Percentiles rank a stretch among this genome's conserved stretches.
Conservation (phyloP, 2,329 filamentous ascomycete genomes). For the Ceratocystis lukuohia region DNA sequence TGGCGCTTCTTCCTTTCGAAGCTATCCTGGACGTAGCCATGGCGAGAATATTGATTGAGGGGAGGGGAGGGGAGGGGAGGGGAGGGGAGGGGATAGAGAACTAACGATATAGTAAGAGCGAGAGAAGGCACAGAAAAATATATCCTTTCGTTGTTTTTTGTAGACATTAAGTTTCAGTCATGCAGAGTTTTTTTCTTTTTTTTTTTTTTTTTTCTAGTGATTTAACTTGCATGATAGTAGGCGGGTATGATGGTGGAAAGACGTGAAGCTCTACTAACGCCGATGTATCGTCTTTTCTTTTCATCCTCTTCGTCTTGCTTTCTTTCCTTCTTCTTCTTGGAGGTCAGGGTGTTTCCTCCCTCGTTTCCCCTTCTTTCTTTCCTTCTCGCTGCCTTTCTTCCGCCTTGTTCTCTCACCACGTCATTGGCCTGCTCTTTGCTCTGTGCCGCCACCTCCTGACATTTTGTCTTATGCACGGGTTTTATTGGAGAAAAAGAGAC, state of each 20-base stretch:
- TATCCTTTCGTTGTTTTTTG: background rate
- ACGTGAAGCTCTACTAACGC: background rate
- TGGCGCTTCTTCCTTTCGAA: slow-evolving; percentile 7
- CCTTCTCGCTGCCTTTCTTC: background rate
- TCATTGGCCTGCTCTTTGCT: background rate
- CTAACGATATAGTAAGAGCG: background rate
- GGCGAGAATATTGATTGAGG: background rate
- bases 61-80: background rate
- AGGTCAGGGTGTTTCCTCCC: background rate
- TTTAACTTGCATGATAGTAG: background rate
- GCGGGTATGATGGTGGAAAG: background rate
- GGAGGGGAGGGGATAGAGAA: background rate
- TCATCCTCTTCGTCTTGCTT: background rate
- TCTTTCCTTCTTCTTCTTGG: background rate
- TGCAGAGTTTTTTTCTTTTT: background rate
- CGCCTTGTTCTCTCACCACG: slow-evolving; percentile 2
- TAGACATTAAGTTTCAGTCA: background rate
- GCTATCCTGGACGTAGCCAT: background rate
- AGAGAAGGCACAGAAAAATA: background rate
- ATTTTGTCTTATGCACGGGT: background rate
- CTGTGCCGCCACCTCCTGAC: slow-evolving; percentile 4
- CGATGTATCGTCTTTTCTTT: background rate
- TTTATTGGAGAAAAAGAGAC: background rate
- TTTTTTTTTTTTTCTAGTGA: background rate
- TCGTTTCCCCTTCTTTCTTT: background rate